phyloP scores from a whole-genome alignment of 306 rosid species.

The Cucumis cinereus region DNA sequence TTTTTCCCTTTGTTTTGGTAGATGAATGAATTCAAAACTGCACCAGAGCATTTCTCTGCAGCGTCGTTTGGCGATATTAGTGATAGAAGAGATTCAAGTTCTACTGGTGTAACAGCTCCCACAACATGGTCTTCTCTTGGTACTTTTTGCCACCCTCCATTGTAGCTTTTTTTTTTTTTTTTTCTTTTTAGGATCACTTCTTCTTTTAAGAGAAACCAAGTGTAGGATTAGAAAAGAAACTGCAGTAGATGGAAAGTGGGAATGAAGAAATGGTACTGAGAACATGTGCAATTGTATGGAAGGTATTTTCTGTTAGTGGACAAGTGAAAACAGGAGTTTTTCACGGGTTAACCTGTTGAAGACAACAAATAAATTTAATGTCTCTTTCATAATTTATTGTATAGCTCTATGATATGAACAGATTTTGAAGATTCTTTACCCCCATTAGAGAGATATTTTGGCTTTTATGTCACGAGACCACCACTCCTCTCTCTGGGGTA shows the following conservation, averaged over 20 bases:
- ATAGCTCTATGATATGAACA: neutral
- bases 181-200: neutral
- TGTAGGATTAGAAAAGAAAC: neutral
- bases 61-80: slow-evolving; percentile 36
- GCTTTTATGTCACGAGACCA: slow-evolving; percentile 12
- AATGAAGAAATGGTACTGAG: neutral
- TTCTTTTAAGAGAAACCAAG: neutral
- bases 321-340: neutral
- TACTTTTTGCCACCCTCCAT: neutral
- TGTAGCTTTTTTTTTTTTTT: neutral
- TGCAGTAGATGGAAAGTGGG: neutral
- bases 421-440: slow-evolving; percentile 5
- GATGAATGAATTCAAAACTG: slow-evolving; percentile 68
- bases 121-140: slow-evolving; percentile 52
- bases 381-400: slow-evolving; percentile 6
- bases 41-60: slow-evolving; percentile 16
- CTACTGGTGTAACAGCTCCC: slow-evolving; percentile 38
- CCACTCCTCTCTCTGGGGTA: neutral
- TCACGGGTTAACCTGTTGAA: slow-evolving; percentile 7
- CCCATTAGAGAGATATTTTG: neutral
- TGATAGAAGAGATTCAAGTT: slow-evolving; percentile 45
- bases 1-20: slow-evolving; percentile 6
- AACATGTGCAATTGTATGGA: neutral
- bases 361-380: neutral
- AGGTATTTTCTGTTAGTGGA: neutral